Evolutionary conservation across 2,329 filamentous ascomycete species (phyloP).

Genomic region (Triangularia setosa): DNA sequence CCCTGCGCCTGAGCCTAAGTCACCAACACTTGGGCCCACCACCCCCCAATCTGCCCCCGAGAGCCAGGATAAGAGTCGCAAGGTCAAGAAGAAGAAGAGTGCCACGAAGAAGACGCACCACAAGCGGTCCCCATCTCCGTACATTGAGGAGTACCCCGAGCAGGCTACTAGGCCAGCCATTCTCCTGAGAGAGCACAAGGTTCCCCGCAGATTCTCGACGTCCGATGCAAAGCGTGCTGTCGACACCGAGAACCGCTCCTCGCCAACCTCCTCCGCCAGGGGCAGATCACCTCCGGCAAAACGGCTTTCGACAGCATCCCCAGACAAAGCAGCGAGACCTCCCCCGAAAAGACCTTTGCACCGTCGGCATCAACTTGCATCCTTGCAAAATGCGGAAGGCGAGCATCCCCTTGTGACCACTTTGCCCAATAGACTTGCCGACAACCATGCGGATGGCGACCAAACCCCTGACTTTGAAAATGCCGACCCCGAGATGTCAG

Average conservation of each 20-base stretch:
- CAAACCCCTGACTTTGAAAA: conserved; percentile 1
- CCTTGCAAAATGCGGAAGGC: background rate
- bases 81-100: conserved; percentile 12
- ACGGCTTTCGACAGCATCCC: conserved; percentile 8
- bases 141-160: conserved; percentile 28
- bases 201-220: conserved; percentile 20
- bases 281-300: conserved; percentile 20
- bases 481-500: conserved; percentile 1
- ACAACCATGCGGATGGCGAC: conserved; percentile 5
- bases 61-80: conserved; percentile 6
- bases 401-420: background rate
- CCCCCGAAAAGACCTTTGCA: conserved; percentile 6
- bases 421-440: background rate
- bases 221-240: conserved; percentile 17
- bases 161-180: conserved; percentile 19
- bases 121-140: conserved; percentile 17
- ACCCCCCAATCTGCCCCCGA: background rate
- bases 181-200: conserved; percentile 24
- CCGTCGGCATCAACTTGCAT: conserved; percentile 4
- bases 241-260: conserved; percentile 6
- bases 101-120: conserved; percentile 4
- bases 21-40: background rate
- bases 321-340: conserved; percentile 8
- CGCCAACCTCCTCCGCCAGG: conserved; percentile 10
- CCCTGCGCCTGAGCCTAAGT: background rate